Evolutionary conservation across 169 alveolate genomes (phyloP).

Genomic region (Hammondia hammondi): DNA sequence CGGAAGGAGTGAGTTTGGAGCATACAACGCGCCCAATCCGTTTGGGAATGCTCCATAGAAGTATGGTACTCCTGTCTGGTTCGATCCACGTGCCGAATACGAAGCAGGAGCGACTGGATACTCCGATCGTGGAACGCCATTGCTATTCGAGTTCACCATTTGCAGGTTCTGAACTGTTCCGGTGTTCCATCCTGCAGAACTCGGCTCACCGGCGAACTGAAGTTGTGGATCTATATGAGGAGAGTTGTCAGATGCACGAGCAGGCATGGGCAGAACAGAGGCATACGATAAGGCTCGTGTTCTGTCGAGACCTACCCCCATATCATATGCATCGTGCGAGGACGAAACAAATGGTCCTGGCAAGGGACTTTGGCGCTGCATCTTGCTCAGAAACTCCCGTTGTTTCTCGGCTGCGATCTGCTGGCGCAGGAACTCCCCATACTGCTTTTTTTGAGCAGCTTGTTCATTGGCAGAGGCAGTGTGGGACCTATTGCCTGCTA

Average conservation of each 20-base stretch:
- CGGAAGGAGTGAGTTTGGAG: neutral
- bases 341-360: constrained; percentile 7
- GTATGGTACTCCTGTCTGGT: neutral
- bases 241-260: neutral
- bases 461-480: neutral
- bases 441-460: neutral
- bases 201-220: neutral
- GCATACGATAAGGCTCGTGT: neutral
- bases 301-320: neutral
- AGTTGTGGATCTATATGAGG: neutral
- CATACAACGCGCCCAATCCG: neutral
- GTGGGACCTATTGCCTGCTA: neutral
- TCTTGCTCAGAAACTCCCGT: neutral
- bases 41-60: neutral
- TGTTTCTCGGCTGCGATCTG: neutral
- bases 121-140: neutral
- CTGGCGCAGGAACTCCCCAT: neutral
- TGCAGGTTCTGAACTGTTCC: neutral
- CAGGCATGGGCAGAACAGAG: neutral
- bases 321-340: neutral
- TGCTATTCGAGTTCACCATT: neutral
- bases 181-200: neutral
- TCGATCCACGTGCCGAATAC: neutral
- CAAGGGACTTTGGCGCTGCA: neutral
- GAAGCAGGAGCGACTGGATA: neutral